A percentile compares a stretch with the other conserved stretches of the same genome.
These are phyloP conservation scores for Hypoxylon lenormandii DNA, from an alignment of 495 filamentous ascomycete species.

Conservation along the genomic window DNA sequence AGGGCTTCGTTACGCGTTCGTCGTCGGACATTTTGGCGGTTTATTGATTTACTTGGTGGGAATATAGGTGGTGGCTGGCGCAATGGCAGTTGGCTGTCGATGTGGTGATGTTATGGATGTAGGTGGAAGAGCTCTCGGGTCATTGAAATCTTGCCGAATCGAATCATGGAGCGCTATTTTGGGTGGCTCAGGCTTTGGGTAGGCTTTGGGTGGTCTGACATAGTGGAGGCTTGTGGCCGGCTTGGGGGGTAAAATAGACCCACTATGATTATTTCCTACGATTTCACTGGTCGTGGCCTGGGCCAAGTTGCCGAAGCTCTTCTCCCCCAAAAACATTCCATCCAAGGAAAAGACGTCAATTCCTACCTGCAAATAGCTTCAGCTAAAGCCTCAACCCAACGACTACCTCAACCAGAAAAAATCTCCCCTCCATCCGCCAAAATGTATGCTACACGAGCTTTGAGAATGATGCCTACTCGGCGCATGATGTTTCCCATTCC, in stretches of 20 bases:
- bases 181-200: slow-evolving; percentile 47
- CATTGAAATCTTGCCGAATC: slow-evolving; percentile 44
- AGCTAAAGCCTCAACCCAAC: slow-evolving; percentile 25
- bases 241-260: slow-evolving; percentile 26
- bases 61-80: slow-evolving; percentile 39
- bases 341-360: slow-evolving; percentile 14
- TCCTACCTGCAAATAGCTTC: slow-evolving; percentile 10
- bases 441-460: slow-evolving; percentile 75
- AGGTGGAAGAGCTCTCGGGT: slow-evolving; percentile 38
- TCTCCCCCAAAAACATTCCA: slow-evolving; percentile 32
- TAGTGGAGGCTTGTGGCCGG: slow-evolving; percentile 25
- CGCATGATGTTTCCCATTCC: slow-evolving; percentile 81
- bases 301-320: slow-evolving; percentile 39
- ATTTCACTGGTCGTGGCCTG: slow-evolving; percentile 44
- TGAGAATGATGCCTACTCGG: slow-evolving; percentile 68
- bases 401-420: slow-evolving; percentile 21
- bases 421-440: slow-evolving; percentile 50
- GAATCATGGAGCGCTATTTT: slow-evolving; percentile 48
- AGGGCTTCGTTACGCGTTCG: slow-evolving; percentile 95
- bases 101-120: slow-evolving; percentile 43
- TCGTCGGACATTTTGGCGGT: slow-evolving; percentile 83
- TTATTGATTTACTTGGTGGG: slow-evolving; percentile 37
- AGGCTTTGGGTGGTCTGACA: slow-evolving; percentile 51
- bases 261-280: slow-evolving; percentile 42
- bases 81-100: slow-evolving; percentile 39